Evolutionary conservation across 2,329 filamentous ascomycete species (phyloP).

Genomic region (Diaporthe sp.): DNA sequence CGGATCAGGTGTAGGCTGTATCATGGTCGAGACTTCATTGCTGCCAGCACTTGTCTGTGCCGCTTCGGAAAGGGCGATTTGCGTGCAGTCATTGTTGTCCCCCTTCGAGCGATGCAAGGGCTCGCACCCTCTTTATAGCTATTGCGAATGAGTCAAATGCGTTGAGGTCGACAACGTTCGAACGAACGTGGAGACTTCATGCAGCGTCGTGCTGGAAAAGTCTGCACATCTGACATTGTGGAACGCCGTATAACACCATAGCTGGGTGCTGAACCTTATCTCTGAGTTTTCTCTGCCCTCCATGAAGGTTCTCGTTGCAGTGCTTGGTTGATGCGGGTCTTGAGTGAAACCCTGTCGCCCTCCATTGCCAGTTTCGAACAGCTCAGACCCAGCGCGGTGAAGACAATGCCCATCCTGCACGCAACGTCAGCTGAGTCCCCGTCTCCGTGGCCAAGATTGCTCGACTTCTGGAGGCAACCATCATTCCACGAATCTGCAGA

Average conservation of each 20-base stretch:
- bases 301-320: conserved; percentile 9
- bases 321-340: conserved; percentile 20
- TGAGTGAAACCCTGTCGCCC: not conserved
- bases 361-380: conserved; percentile 4
- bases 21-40: not conserved
- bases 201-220: conserved; percentile 17
- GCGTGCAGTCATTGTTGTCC: not conserved
- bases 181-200: conserved; percentile 15
- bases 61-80: not conserved
- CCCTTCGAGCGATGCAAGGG: not conserved
- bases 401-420: not conserved
- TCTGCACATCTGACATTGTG: conserved; percentile 17
- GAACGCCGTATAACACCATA: conserved; percentile 13
- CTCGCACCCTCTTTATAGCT: conserved; percentile 21
- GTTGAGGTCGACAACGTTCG: not conserved
- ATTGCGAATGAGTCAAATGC: not conserved
- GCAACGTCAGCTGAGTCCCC: conserved; percentile 4
- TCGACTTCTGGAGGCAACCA: not conserved
- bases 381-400: conserved; percentile 22
- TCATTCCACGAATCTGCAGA: not conserved
- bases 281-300: conserved; percentile 17
- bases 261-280: conserved; percentile 15
- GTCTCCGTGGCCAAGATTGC: not conserved
- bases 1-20: not conserved
- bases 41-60: not conserved